Percentiles rank a stretch among this genome's conserved stretches.
Evolutionary conservation across 106 monocot genomes (phyloP).

Genomic region (Allium cepa): DNA sequence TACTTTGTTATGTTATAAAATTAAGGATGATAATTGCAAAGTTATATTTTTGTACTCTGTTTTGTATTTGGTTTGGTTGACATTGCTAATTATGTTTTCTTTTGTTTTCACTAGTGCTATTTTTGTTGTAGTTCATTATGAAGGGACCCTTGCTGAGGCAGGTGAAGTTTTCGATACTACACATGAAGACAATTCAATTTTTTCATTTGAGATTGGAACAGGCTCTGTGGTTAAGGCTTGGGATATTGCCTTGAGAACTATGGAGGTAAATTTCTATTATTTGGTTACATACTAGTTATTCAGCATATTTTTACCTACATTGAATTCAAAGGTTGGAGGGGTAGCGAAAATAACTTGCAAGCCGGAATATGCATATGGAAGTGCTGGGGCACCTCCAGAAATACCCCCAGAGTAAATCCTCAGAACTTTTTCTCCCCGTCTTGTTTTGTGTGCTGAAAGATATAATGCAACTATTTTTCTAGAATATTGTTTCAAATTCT

Average conservation of each 20-base stretch:
- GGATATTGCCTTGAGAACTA: constrained; percentile 91
- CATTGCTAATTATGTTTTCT: neutral
- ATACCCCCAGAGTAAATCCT: constrained; percentile 80
- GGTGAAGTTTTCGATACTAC: constrained; percentile 96
- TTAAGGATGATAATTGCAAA: too few species aligned
- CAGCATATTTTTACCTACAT: neutral
- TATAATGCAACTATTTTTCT: neutral
- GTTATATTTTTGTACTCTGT: too few species aligned
- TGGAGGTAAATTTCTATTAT: constrained; percentile 48
- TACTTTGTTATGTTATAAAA: too few species aligned
- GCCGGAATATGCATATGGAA: constrained; percentile 97
- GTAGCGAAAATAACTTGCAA: constrained; percentile 88
- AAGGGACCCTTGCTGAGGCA: constrained; percentile 82
- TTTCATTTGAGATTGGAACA: constrained; percentile 82
- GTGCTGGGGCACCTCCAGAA: constrained; percentile 83
- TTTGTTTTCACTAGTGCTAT: neutral
- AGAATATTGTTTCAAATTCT: too few species aligned
- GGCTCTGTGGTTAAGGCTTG: constrained; percentile 89
- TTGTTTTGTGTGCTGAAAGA: neutral
- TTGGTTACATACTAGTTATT: neutral
- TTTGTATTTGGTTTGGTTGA: too few species aligned
- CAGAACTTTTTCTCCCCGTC: neutral
- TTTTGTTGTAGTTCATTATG: constrained; percentile 72
- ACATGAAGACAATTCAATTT: constrained; percentile 82
- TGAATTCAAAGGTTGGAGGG: constrained; percentile 69